These are phyloP conservation scores for Candida alai DNA, from an alignment of 805 yeast species.

Conservation along the genomic window DNA sequence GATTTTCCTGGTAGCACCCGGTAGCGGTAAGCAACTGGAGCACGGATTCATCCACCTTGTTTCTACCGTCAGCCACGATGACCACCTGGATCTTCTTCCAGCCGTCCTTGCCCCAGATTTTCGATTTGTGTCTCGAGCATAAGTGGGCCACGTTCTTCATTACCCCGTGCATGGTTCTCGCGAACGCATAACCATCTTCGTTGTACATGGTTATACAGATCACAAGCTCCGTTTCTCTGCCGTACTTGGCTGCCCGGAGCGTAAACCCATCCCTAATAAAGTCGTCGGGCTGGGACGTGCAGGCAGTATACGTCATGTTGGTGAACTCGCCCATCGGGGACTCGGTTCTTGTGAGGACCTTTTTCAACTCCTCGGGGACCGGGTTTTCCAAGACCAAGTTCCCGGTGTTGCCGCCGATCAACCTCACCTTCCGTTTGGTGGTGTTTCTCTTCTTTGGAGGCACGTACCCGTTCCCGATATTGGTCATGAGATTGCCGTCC, in stretches of 20 bases:
- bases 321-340: conserved; percentile 81
- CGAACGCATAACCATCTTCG: conserved; percentile 84
- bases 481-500: conserved; percentile 45
- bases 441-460: conserved; percentile 68
- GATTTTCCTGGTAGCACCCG: conserved; percentile 96
- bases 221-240: conserved; percentile 88
- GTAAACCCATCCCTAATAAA: conserved; percentile 79
- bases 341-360: conserved; percentile 81
- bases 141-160: conserved; percentile 89
- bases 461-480: conserved; percentile 34
- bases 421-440: conserved; percentile 67
- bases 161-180: conserved; percentile 92
- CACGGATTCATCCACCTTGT: conserved; percentile 79
- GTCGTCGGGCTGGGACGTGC: conserved; percentile 89
- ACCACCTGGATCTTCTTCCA: conserved; percentile 96
- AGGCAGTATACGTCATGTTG: conserved; percentile 96
- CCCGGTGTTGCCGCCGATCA: conserved; percentile 61
- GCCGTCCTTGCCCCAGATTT: conserved; percentile 93
- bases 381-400: conserved; percentile 90
- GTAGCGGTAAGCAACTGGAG: conserved; percentile 87
- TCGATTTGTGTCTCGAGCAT: conserved; percentile 73
- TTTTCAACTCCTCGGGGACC: conserved; percentile 81
- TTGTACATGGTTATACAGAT: conserved; percentile 97
- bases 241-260: conserved; percentile 77
- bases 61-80: conserved; percentile 92